Conservation (phyloP, 2,329 filamentous ascomycete species). For the Aureobasidium sp. region DNA sequence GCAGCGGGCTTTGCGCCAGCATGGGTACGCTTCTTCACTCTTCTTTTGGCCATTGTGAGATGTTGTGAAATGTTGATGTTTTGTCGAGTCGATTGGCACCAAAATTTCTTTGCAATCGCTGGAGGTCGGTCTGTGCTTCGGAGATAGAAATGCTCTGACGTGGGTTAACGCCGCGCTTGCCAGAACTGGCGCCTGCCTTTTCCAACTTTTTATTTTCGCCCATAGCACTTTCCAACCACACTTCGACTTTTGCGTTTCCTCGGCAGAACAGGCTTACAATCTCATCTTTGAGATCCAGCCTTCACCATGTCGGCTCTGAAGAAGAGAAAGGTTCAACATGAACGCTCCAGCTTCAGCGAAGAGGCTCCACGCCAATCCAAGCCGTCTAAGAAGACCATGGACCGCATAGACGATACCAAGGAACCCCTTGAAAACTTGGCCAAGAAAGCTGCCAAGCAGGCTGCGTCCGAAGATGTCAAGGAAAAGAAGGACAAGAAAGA, state of each 20-base stretch:
- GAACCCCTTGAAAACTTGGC: neutral
- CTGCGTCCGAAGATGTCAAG: slow-evolving; percentile 23
- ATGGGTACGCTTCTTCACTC: slow-evolving; percentile 87
- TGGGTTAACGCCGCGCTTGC: neutral
- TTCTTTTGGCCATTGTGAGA: slow-evolving; percentile 63
- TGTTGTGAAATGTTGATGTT: neutral
- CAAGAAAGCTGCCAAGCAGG: slow-evolving; percentile 15
- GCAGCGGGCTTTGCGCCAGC: slow-evolving; percentile 63
- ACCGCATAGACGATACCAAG: slow-evolving; percentile 11
- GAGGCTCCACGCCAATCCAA: slow-evolving; percentile 13
- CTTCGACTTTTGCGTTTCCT: neutral
- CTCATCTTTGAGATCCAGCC: neutral
- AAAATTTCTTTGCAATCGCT: slow-evolving; percentile 4
- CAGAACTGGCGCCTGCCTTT: neutral
- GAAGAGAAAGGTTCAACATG: slow-evolving; percentile 35
- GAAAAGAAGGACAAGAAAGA: slow-evolving; percentile 22
- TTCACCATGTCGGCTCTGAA: slow-evolving; percentile 35
- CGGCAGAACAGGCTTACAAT: neutral
- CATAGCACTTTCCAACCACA: neutral
- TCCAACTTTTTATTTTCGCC: neutral
- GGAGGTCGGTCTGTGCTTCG: neutral
- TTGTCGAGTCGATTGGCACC: neutral
- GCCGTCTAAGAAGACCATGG: slow-evolving; percentile 15
- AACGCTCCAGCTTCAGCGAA: slow-evolving; percentile 12
- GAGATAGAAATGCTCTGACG: neutral